Base-by-base conservation (phyloP, 768 basidiomycete species). In the Rhizopogon salebrosus region DNA sequence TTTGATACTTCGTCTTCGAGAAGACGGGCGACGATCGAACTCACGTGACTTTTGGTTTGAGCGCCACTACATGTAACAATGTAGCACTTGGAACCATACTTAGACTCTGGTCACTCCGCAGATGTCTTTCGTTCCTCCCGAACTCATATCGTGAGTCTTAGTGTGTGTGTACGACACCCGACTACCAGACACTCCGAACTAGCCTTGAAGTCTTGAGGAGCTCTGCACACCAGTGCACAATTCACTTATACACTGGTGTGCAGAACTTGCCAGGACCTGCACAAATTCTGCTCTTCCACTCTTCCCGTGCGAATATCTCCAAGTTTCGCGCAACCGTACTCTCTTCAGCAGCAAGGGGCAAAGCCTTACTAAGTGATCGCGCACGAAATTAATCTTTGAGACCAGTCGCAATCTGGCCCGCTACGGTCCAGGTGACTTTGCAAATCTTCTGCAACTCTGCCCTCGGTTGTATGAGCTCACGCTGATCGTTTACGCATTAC, bases 381-480 rank as follows among this genome's bases (percentile, higher is more conserved):
- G 55, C 64, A 29, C 55, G 62, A 23, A 64, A n/a, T n/a, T n/a
- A n/a, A n/a, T n/a, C n/a, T n/a, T n/a, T n/a, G n/a, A n/a, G n/a
- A n/a, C n/a, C n/a, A n/a, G n/a, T n/a, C n/a, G n/a, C n/a, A n/a
- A n/a, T n/a, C n/a, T n/a, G n/a, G n/a, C n/a, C n/a, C n/a, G n/a
- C n/a, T n/a, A 49, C 43, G 35, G 48, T 6, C 57, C 58, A 3
- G n/a, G 57, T 0, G 36, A 42, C 3, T 58, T 68, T 51, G 49
- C 36, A 16, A 35, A 34, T 1, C 11, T 66, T 1, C 45, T 73
- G 13, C 57, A 66, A 7, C 48, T 52, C 0, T 73, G 72, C 37
- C 65, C 60, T 14, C 54, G 60, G 8, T 52, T 75, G n/a, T 75
- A 75, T 54, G 70, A 70, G 23, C 67, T 75, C 22, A 46, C 49